Percentiles rank a stretch among this genome's conserved stretches.
phyloP scores from a whole-genome alignment of 75 land plant genomes.

The Pseudotsuga menziesii region DNA sequence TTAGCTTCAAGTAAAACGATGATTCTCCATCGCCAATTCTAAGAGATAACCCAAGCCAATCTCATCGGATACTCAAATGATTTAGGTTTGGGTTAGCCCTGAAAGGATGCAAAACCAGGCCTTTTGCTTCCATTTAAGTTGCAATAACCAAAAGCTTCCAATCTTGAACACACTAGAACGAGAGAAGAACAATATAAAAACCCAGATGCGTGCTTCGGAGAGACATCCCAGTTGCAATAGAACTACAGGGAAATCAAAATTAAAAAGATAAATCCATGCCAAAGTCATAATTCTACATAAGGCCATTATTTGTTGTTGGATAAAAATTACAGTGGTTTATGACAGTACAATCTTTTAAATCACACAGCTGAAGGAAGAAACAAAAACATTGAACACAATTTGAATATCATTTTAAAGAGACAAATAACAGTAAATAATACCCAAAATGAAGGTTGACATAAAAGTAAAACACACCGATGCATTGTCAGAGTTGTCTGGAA shows the following conservation, averaged over 20 bases:
- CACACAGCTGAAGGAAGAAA: not conserved
- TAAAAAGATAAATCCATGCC: not conserved
- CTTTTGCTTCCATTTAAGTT: not conserved
- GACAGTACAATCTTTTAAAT: not conserved
- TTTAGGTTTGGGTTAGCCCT: not conserved
- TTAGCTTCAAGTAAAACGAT: not conserved
- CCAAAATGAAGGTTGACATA: not conserved
- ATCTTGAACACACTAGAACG: not conserved
- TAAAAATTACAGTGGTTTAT: not conserved
- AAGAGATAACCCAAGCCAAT: not conserved
- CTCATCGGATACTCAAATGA: not conserved
- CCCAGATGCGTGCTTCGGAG: not conserved
- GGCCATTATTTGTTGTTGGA: not conserved
- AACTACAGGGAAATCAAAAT: not conserved
- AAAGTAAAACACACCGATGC: slow-evolving; percentile 3
- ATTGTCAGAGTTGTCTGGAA: slow-evolving; percentile 2
- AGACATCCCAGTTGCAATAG: not conserved
- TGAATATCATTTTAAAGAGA: not conserved
- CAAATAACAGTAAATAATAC: not conserved
- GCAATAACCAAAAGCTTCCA: no score
- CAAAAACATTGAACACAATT: not conserved
- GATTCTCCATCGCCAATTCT: not conserved
- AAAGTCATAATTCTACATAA: not conserved
- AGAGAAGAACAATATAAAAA: not conserved
- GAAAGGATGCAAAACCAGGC: not conserved